Base-by-base conservation (phyloP, 2,329 filamentous ascomycete species). In the Ophidiomyces ophidiicola region DNA sequence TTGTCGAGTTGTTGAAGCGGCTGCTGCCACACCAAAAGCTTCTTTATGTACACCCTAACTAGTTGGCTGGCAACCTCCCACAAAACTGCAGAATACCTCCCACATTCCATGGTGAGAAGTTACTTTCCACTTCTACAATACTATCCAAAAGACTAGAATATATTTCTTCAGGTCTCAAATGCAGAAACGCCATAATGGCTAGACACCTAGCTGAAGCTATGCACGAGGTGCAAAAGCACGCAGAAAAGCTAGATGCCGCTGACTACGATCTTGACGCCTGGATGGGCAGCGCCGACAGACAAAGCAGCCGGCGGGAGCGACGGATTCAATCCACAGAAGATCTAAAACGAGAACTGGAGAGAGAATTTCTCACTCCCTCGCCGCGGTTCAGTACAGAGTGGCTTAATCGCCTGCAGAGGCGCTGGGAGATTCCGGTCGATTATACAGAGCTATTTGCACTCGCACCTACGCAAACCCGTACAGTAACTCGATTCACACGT, bases 381-480 rank as follows among this genome's bases (percentile, higher is more conserved):
- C 71, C 77, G 4, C 72, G 73, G 2, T 94, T 98, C 64, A 85
- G 79, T 23, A 67, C 75, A 3, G 78, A 81, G 53, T 96, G 90
- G 86, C 72, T 98, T 43, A 86, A 94, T 58, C 74, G 75, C 40
- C 64, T 96, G 30, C 90, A 98, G 62, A 84, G 88, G 70, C 68
- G 78, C 57, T 98, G 88, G 90, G 83, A 94, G 46, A 71, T 77
- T 41, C 75, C 83, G 3, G 73, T 78, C 25, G 80, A 94, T 52
- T 82, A 87, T 56, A 74, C 77, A n/a, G 78, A 85, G 41, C 72
- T 96, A 12, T 94, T 93, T 61, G 76, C 80, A 46, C 72, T 96
- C 39, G 85, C 86, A 1, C 83, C 86, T 3, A 92, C 88, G 0
- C 90, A 96, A 62, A 88, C 86, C 11, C 77, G 90, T 42, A 96